A percentile compares a stretch with the other conserved stretches of the same genome.
These are phyloP conservation scores for Stagonosporopsis rhizophila DNA, from an alignment of 2,329 filamentous ascomycete species.

Conservation along the genomic window DNA sequence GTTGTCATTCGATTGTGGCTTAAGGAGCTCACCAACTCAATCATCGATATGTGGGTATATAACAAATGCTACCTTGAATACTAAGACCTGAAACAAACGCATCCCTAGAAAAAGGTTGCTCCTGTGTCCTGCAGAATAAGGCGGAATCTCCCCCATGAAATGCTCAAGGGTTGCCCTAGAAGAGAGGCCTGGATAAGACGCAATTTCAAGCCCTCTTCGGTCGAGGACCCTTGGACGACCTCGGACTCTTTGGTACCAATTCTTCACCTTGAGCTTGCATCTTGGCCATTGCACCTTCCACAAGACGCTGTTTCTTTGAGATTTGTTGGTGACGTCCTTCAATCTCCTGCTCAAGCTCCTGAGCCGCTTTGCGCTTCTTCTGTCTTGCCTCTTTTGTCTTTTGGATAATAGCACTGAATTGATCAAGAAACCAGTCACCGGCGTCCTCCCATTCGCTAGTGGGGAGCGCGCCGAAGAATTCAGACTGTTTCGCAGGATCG, in stretches of 20 bases:
- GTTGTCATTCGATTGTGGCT: too few relatives aligned
- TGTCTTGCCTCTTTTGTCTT: constrained; percentile 61
- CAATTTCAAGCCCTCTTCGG: constrained; percentile 12
- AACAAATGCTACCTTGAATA: background rate
- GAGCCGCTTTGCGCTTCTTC: constrained; percentile 61
- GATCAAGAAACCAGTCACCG: constrained; percentile 66
- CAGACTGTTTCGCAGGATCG: constrained; percentile 48
- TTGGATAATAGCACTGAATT: constrained; percentile 59
- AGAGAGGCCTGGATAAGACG: background rate
- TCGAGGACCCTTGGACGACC: constrained; percentile 29
- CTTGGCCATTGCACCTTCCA: constrained; percentile 58
- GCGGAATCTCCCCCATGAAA: background rate
- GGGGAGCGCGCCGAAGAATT: constrained; percentile 60
- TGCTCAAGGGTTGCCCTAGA: background rate
- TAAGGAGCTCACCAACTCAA: too few relatives aligned
- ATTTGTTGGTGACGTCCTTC: constrained; percentile 61
- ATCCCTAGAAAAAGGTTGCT: too few relatives aligned
- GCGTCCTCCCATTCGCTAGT: constrained; percentile 67
- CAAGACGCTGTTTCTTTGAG: constrained; percentile 56
- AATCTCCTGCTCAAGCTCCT: constrained; percentile 63
- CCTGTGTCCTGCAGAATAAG: background rate
- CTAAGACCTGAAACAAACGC: background rate
- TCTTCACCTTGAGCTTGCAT: constrained; percentile 64
- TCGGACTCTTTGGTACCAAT: constrained; percentile 56
- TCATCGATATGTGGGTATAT: constrained; percentile 14